Evolutionary conservation across 176 grass and related monocot species (phyloP), one percentile per base, ranked within the genome.

Genomic region (Avena insularis): DNA sequence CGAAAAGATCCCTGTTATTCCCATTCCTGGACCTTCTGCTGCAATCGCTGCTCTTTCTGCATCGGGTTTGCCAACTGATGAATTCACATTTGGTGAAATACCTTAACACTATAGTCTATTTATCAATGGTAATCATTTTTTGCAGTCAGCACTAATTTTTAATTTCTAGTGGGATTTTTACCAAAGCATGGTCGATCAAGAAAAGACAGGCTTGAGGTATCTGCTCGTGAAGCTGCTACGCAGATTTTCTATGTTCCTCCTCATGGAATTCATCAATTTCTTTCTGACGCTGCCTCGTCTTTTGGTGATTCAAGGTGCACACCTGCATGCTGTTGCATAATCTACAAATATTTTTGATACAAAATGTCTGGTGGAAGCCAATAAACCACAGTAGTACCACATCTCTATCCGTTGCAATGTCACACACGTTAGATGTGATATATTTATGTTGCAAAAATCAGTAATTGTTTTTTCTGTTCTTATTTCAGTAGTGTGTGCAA

Each of bases 181-280:
- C 92, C 94, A 77, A 99, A 91, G 77, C 88, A 91, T 91, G 82
- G 89, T 81, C 83, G 87, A 71, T 87, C 90, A 83, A 94, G 97
- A 87, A 94, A 77, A 77, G 87, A 87, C 43, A 90, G 88, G 84
- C 94, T 99, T 77, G 84, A 89, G 71, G 83, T 94, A 87, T 92
- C 94, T 88, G 82, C 97, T 67, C 67, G 85, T 93, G 90, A 93
- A 87, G 79, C 92, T 63, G 66, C 87, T 54, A 99, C 97, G 79
- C 97, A 98, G 83, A 89, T 99, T 85, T 99, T 91, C 74, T 96
- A 91, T 93, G 94, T 94, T 81, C 90, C 97, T 76, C 97, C 97
- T 20, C 97, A 99, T 86, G 90, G 92, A 51, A 91, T 99, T 61
- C 92, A 93, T 65, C 90, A 93, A 75, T 96, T 99, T 93, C 90